phyloP scores from a whole-genome alignment of 2,329 filamentous ascomycete species.

The Colletotrichum ledebouriae region DNA sequence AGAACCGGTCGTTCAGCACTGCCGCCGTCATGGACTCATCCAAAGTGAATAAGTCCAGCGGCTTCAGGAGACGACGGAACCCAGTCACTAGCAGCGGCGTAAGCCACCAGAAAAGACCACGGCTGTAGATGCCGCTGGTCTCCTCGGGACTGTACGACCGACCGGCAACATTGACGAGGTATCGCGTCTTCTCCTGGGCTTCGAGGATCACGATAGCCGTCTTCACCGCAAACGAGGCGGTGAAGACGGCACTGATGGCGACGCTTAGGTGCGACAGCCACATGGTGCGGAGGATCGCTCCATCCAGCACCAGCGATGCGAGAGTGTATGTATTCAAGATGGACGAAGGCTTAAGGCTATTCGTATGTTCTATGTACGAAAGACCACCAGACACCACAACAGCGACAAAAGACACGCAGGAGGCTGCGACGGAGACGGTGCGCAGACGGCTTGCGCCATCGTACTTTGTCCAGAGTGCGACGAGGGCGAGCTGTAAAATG shows the following conservation, averaged over 20 bases:
- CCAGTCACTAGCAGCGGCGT: constrained; percentile 50
- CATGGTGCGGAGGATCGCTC: constrained; percentile 52
- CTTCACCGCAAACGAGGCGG: constrained; percentile 53
- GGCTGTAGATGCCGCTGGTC: constrained; percentile 54
- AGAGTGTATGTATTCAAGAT: constrained; percentile 52
- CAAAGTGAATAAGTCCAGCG: constrained; percentile 50
- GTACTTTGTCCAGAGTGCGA: constrained; percentile 50
- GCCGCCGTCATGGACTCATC: constrained; percentile 51
- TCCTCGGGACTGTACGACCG: constrained; percentile 52
- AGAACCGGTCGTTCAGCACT: constrained; percentile 49
- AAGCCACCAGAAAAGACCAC: constrained; percentile 55
- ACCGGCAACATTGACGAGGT: constrained; percentile 48
- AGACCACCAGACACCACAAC: constrained; percentile 51
- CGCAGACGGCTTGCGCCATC: constrained; percentile 43
- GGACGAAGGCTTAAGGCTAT: constrained; percentile 50
- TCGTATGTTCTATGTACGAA: constrained; percentile 54
- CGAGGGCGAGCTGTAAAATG: constrained; percentile 50
- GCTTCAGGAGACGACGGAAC: constrained; percentile 52
- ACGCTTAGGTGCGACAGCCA: constrained; percentile 48
- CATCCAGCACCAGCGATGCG: constrained; percentile 51
- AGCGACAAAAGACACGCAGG: constrained; percentile 51
- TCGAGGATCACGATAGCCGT: constrained; percentile 54
- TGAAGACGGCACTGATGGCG: constrained; percentile 52
- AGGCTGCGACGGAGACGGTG: constrained; percentile 49
- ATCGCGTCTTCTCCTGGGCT: constrained; percentile 53